Base-by-base conservation (phyloP, 2,329 filamentous ascomycete genomes). In the Colletotrichum camelliae region DNA sequence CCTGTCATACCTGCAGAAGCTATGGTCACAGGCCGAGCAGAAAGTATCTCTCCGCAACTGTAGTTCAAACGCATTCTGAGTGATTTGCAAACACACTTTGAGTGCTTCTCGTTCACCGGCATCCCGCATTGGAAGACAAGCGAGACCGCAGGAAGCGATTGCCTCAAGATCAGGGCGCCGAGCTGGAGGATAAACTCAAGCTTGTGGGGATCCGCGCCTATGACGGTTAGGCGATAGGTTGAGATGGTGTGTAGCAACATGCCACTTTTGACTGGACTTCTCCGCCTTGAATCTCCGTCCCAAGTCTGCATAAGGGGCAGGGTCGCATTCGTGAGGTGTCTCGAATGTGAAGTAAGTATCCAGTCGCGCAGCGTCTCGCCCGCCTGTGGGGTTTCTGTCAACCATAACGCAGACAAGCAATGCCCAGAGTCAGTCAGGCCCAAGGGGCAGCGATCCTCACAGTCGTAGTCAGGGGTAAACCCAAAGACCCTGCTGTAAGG, bases 291-390 rank as follows among this genome's bases (percentile, higher is more conserved):
- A 16, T 21, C 16, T 62, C n/a, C 73, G 35, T 73, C 73, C 43
- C 39, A 75, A 67, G 62, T 43, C 7, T 57, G 70, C 64, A 72
- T 57, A 21, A 64, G 69, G 62, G 37, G 33, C 55, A 64, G 33
- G 55, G 31, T 31, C 15, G 61, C 55, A 6, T 18, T 58, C 39
- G 35, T 48, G 43, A 18, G 43, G 43, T 27, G 69, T 75, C 73
- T 73, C 69, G 57, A 75, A 37, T 58, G 31, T 67, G 62, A 67
- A 35, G 64, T 72, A 67, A 35, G 64, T 72, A 24, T 37, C 33
- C 62, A 37, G 31, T 57, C 33, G 55, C 62, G 16, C 48, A 31
- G 27, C n/a, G 39, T 58, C 62, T 37, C 35, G 37, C 7, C 43
- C 5, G 12, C n/a, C 37, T 12, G 66, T 31, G 58, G 71, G 66